Evolutionary conservation across 2,329 filamentous ascomycete genomes (phyloP), one percentile per base, ranked within the genome.

Genomic region (Alternaria brassicicola): DNA sequence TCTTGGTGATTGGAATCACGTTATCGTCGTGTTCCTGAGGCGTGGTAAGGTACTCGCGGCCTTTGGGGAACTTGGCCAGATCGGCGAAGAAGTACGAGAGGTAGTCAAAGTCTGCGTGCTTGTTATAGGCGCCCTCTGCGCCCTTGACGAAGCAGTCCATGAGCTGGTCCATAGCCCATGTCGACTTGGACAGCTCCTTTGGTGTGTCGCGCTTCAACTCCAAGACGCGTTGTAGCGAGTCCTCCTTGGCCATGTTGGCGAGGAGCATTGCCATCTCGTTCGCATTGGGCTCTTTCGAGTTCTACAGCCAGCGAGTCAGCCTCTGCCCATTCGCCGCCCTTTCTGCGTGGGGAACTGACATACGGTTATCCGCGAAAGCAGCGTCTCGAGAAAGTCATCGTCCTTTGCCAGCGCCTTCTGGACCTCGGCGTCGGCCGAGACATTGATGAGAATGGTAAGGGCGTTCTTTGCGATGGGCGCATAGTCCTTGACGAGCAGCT

Each of bases 81-180:
- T 99, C 94, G 38, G 95, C 94, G 75, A 99, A 96, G 54, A 97
- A 83, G 74, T 98, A 99, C 39, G 93, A 88, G 23, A 99, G 85
- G 78, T 98, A 97, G 80, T 99, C 93, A 76, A 88, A 98, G 78
- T 94, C 86, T 59, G 93, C 93, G 25, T 89, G 77, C 72, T 90
- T 89, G 82, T 98, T 98, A 78, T 95, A 93, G 9, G 84, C 83
- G 23, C 90, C 90, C 61, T 90, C 88, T 21, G 91, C 88, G 19
- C 94, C 94, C 80, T 95, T 96, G 74, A 98, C 95, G 74, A 99
- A 99, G 68, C 96, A 89, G 76, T 98, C 95, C 76, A 99, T 87
- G 28, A 99, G 82, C 78, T 98, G 95, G 76, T 97, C 93, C 69
- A 98, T 86, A 4, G 92, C 88, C 57, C 86, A 83, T 33, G 88